Percentiles rank a stretch among this genome's conserved stretches.
Evolutionary conservation across 192 early-diverging fungal species (phyloP).

Genomic region (Podila horticola): DNA sequence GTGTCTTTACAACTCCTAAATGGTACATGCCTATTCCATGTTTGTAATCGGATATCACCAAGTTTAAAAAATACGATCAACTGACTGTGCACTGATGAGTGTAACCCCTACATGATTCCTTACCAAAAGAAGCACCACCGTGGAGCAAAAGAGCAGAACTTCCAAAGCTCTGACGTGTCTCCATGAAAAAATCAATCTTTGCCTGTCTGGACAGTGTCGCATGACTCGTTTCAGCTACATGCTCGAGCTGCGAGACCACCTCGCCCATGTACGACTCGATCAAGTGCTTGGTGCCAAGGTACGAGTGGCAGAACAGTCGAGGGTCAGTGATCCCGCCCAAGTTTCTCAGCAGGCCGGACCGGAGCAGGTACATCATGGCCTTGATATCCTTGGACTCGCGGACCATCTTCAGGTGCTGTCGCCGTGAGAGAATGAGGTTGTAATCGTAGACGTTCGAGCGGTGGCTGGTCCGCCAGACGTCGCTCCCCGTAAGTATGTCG

Average conservation of each 20-base stretch:
- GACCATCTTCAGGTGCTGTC: slow-evolving; percentile 58
- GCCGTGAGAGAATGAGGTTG: slow-evolving; percentile 65
- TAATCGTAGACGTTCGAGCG: slow-evolving; percentile 70
- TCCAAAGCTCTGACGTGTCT: slow-evolving; percentile 81
- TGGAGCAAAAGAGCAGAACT: slow-evolving; percentile 77
- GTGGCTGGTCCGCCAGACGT: slow-evolving; percentile 68
- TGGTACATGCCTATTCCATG: slow-evolving; percentile 68
- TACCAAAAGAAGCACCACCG: slow-evolving; percentile 79
- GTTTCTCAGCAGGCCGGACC: slow-evolving; percentile 75
- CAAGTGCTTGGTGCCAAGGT: slow-evolving; percentile 74
- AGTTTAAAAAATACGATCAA: neutral
- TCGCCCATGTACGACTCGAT: slow-evolving; percentile 84
- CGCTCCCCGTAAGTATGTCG: slow-evolving; percentile 59
- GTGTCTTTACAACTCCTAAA: slow-evolving; percentile 82
- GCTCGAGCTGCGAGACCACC: slow-evolving; percentile 66
- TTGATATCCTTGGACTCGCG: slow-evolving; percentile 61
- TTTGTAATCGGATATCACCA: neutral
- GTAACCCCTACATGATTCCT: neutral
- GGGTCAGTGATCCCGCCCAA: slow-evolving; percentile 77
- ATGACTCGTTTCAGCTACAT: slow-evolving; percentile 58
- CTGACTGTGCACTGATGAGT: too few relatives aligned
- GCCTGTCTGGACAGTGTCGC: slow-evolving; percentile 55
- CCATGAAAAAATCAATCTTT: slow-evolving; percentile 76
- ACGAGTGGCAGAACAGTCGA: slow-evolving; percentile 66
- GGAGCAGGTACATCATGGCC: slow-evolving; percentile 69